Conservation (phyloP, 768 basidiomycete species). For the Rhizopogon vinicolor region DNA sequence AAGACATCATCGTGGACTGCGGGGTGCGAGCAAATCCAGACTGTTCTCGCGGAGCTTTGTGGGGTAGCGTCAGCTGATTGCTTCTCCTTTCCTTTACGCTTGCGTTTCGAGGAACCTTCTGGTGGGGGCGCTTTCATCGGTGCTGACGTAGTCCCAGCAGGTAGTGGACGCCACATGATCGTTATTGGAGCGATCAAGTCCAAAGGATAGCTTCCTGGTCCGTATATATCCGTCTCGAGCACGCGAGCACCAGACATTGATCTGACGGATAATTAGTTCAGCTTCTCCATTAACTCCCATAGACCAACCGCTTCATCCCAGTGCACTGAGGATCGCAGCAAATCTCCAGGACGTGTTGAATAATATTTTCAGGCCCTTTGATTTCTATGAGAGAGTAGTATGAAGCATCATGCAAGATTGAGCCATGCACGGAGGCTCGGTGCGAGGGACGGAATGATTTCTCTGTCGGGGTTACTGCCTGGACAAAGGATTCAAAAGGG, state of each 20-base stretch:
- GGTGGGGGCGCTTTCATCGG: not conserved
- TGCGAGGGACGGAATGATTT: slow-evolving; percentile 91
- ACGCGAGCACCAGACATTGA: slow-evolving; percentile 62
- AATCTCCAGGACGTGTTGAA: slow-evolving; percentile 46
- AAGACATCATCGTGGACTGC: slow-evolving; percentile 57
- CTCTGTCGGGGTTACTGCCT: slow-evolving; percentile 86
- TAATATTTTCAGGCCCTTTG: slow-evolving; percentile 51
- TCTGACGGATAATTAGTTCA: slow-evolving; percentile 30
- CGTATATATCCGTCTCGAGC: slow-evolving; percentile 66
- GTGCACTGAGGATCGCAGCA: slow-evolving; percentile 68
- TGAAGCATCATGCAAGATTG: slow-evolving; percentile 87
- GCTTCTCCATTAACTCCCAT: not conserved
- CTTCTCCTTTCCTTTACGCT: slow-evolving; percentile 22
- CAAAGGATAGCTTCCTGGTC: slow-evolving; percentile 57
- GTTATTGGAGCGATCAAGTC: slow-evolving; percentile 66
- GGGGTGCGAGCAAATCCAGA: slow-evolving; percentile 85
- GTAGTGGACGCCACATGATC: slow-evolving; percentile 65
- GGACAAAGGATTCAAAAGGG: not conserved
- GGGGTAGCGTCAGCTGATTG: slow-evolving; percentile 2
- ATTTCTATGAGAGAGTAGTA: slow-evolving; percentile 78
- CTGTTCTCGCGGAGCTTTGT: slow-evolving; percentile 29
- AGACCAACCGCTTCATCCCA: slow-evolving; percentile 53
- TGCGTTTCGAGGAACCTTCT: slow-evolving; percentile 10
- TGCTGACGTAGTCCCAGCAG: not conserved
- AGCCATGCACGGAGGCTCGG: slow-evolving; percentile 79